Conservation (phyloP, 257 asterid genomes). For the Marsdenia floribunda region DNA sequence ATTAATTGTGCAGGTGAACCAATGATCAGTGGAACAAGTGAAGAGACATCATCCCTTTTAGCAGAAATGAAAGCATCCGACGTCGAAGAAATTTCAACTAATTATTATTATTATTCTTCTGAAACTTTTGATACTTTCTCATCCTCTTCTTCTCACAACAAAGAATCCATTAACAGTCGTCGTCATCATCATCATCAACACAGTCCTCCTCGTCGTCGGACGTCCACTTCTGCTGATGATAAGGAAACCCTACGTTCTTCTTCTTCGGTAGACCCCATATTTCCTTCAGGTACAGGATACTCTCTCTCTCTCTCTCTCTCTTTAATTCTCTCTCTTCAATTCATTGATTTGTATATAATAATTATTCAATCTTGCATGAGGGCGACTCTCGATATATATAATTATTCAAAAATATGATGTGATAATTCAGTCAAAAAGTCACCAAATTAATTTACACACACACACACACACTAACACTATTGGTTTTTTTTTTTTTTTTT, state of each 20-base stretch:
- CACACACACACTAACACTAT: not conserved
- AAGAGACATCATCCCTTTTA: conserved; percentile 19
- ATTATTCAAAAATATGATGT: not conserved
- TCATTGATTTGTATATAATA: not conserved
- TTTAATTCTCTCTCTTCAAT: not conserved
- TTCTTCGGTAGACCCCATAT: conserved; percentile 30
- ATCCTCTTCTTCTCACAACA: conserved; percentile 30
- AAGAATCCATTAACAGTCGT: conserved; percentile 18
- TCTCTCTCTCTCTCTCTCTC: conserved; percentile 9
- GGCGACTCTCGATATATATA: not conserved
- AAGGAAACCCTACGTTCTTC: conserved; percentile 22
- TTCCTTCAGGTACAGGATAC: conserved; percentile 38
- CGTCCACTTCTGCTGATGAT: conserved; percentile 35
- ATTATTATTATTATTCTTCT: conserved; percentile 2
- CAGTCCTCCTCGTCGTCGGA: too few relatives aligned
- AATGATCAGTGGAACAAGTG: conserved; percentile 19
- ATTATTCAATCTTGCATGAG: not conserved
- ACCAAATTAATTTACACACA: not conserved
- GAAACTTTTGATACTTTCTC: conserved; percentile 37
- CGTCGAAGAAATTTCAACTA: conserved; percentile 39
- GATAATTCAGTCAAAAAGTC: conserved; percentile 9
- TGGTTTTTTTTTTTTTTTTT: too few relatives aligned
- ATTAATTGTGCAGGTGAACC: not conserved
- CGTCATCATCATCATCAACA: not conserved
- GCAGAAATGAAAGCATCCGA: conserved; percentile 37